Base-by-base conservation (phyloP, 371 early-diverging fungal species). In the Mortierella sp. region DNA sequence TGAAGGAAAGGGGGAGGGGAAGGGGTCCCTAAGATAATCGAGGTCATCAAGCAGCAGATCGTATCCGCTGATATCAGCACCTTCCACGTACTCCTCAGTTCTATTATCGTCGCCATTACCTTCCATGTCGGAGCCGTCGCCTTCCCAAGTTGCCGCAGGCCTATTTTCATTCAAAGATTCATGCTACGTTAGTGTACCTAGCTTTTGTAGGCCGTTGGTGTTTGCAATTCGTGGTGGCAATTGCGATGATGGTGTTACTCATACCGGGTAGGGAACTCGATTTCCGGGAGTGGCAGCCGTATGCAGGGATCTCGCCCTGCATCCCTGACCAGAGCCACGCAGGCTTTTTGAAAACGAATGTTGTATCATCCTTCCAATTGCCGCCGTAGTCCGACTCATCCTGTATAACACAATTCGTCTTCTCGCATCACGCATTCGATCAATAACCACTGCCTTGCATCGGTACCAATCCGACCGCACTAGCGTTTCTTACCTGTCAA, bases 301-400 rank as follows among this genome's bases (percentile, higher is more conserved):
- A 49, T 10, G 48, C 59, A 27, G 52, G 31, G n/a, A 58, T 57
- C 48, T 54, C 66, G 12, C 48, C 60, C 39, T 37, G 54, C 54
- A 67, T 67, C 43, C 34, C 17, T 41, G 60, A 54, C 67, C 67
- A 67, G 49, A 69, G 62, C 63, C 69, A 69, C 2, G 39, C 51
- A 51, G 62, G 29, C 44, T 14, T 40, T 43, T 12, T 48, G 28
- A 69, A 43, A 7, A 69, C 50, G 0, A 28, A 14, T 29, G 48
- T 61, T 5, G 49, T 63, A 6, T 57, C 63, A 10, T 57, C 50
- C 54, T 61, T 28, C 63, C 69, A 69, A 2, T 53, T 48, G 24
- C 28, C 44, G 1, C 14, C 2, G 44, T 19, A 62, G 31, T 62
- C 39, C 31, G 12, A 0, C 16, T 50, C 63, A 62, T 58, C 58